Conservation (phyloP, 371 early-diverging fungal genomes). For the Enteropsectra breve region DNA sequence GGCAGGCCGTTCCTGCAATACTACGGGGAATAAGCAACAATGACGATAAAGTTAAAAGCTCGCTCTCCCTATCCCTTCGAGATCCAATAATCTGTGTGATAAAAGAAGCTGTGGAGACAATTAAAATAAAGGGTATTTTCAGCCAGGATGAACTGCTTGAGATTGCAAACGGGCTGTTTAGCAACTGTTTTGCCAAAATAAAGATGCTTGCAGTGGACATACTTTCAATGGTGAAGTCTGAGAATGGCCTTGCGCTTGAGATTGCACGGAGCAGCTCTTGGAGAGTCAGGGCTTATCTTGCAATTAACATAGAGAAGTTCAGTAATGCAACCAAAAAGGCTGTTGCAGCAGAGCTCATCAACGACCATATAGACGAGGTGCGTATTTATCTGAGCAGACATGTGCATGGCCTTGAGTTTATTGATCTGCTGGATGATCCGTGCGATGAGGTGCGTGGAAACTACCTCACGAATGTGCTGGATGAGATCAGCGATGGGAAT, state of each 20-base stretch:
- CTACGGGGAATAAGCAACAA: neutral
- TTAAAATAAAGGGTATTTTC: neutral
- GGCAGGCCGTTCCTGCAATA: constrained; percentile 9
- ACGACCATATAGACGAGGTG: constrained; percentile 16
- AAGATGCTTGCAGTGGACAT: constrained; percentile 6
- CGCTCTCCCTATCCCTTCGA: neutral
- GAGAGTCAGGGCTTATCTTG: constrained; percentile 9
- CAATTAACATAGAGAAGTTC: neutral
- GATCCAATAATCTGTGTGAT: constrained; percentile 11
- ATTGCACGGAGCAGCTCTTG: neutral
- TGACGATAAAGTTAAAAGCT: neutral
- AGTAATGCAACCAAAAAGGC: neutral
- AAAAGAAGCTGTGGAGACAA: constrained; percentile 8
- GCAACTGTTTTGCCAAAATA: neutral
- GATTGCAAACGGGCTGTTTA: neutral
- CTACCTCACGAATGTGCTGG: constrained; percentile 13
- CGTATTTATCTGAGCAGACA: constrained; percentile 7
- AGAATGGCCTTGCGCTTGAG: neutral
- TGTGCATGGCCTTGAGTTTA: neutral
- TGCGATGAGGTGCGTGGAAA: neutral
- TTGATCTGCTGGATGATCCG: constrained; percentile 6
- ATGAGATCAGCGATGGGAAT: constrained; percentile 4
- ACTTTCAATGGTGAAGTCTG: neutral
- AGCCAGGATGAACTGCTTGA: constrained; percentile 10
- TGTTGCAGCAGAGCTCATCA: constrained; percentile 1